Conservation (phyloP, 1,284 basidiomycete genomes). For the Agaricales sp. region DNA sequence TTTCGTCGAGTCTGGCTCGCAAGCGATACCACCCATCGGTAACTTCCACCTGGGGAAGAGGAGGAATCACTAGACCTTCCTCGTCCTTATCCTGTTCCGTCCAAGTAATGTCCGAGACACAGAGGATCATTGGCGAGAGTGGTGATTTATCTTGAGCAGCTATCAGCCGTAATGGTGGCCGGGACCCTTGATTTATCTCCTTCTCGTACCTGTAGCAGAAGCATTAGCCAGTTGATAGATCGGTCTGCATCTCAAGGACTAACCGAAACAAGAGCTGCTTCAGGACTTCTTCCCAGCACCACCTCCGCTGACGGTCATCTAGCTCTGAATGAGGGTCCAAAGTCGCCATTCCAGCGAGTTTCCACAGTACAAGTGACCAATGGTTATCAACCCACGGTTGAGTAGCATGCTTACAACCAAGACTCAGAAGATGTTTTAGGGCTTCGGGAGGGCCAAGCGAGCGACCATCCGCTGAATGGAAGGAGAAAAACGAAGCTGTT, state of each 20-base stretch:
- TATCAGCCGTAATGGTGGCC: constrained; percentile 74
- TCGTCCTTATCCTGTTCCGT: constrained; percentile 27
- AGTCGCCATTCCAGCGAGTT: constrained; percentile 75
- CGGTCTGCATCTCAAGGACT: constrained; percentile 11
- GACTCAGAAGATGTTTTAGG: constrained; percentile 36
- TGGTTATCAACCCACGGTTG: constrained; percentile 87
- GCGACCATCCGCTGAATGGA: constrained; percentile 29
- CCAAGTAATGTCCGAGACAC: constrained; percentile 66
- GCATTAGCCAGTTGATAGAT: constrained; percentile 4
- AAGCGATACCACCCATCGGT: constrained; percentile 97
- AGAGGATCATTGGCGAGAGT: constrained; percentile 72
- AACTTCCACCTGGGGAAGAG: constrained; percentile 62
- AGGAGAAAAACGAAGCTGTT: constrained; percentile 56
- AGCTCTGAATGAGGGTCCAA: constrained; percentile 57
- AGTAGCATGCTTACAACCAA: constrained; percentile 53
- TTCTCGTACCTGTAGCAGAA: constrained; percentile 68
- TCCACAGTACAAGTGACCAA: constrained; percentile 90
- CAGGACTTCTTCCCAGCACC: constrained; percentile 76
- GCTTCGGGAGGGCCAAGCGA: constrained; percentile 44
- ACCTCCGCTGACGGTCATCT: constrained; percentile 38
- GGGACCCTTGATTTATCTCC: constrained; percentile 70
- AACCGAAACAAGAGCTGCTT: constrained; percentile 83
- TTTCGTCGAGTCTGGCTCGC: constrained; percentile 64
- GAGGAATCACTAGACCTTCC: constrained; percentile 25
- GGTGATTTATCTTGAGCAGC: constrained; percentile 69